These are phyloP conservation scores for Lactifluus rugatus DNA, from an alignment of 768 basidiomycete genomes.

Conservation along the genomic window DNA sequence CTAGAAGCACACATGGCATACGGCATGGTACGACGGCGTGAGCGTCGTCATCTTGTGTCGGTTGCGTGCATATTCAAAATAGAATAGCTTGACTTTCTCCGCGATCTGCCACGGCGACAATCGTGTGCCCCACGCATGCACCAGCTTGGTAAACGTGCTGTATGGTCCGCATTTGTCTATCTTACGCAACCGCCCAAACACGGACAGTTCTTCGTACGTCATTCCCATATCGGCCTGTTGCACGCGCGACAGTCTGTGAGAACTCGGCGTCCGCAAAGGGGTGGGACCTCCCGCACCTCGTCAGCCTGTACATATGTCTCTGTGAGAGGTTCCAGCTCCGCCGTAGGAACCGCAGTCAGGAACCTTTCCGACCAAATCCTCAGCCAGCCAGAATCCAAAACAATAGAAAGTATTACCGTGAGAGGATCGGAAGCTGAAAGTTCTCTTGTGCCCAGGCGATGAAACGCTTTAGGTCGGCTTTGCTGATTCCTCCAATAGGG, in stretches of 20 bases:
- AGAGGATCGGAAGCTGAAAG: conserved; percentile 80
- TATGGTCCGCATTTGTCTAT: conserved; percentile 97
- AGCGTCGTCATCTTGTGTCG: conserved; percentile 98
- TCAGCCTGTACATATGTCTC: conserved; percentile 93
- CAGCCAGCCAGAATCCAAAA: neutral
- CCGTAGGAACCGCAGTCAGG: conserved; percentile 84
- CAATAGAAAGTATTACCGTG: conserved; percentile 36
- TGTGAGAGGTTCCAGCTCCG: conserved; percentile 92
- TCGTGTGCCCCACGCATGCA: conserved; percentile 85
- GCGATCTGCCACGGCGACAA: conserved; percentile 85
- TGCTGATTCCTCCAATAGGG: conserved; percentile 96
- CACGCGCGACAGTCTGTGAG: neutral
- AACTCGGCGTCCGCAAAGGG: too few species aligned
- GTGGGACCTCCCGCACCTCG: conserved; percentile 44
- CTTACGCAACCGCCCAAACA: conserved; percentile 89
- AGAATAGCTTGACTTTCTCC: conserved; percentile 95
- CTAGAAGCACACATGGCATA: conserved; percentile 29
- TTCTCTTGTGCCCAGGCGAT: conserved; percentile 72
- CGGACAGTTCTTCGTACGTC: conserved; percentile 95
- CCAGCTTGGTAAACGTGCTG: conserved; percentile 91
- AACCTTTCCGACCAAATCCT: conserved; percentile 47
- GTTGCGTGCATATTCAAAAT: conserved; percentile 93
- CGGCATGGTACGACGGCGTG: conserved; percentile 91
- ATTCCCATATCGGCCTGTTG: conserved; percentile 93
- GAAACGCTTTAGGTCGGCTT: conserved; percentile 94